phyloP scores from a whole-genome alignment of 2,329 filamentous ascomycete species.

The Sclerotinia subarctica region DNA sequence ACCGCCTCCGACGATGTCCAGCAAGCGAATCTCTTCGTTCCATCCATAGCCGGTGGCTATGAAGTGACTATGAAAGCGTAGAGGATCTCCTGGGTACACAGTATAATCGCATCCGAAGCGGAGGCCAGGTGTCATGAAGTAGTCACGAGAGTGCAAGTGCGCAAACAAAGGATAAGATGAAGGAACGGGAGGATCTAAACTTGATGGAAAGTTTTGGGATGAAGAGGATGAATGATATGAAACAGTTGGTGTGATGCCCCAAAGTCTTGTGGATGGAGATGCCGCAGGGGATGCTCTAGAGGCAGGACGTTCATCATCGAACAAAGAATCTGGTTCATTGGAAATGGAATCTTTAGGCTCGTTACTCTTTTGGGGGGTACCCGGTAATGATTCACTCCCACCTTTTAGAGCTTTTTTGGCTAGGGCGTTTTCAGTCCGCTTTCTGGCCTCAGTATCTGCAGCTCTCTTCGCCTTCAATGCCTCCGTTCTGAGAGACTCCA shows the following conservation, averaged over 20 bases:
- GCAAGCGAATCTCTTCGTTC: constrained; percentile 79
- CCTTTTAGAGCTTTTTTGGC: constrained; percentile 33
- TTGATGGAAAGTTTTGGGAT: constrained; percentile 29
- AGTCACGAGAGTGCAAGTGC: constrained; percentile 73
- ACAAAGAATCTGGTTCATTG: constrained; percentile 28
- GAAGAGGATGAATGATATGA: constrained; percentile 42
- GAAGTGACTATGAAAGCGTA: constrained; percentile 95
- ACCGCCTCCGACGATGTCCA: constrained; percentile 83
- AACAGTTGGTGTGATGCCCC: constrained; percentile 45
- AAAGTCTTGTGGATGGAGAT: constrained; percentile 25
- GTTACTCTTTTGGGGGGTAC: constrained; percentile 15
- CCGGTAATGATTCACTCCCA: constrained; percentile 20
- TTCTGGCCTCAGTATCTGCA: constrained; percentile 33
- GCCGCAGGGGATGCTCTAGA: constrained; percentile 35
- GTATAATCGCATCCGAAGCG: constrained; percentile 94
- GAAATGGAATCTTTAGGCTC: constrained; percentile 2
- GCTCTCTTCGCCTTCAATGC: constrained; percentile 48
- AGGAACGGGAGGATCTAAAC: constrained; percentile 42
- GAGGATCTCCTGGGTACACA: constrained; percentile 90
- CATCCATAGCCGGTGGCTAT: constrained; percentile 80
- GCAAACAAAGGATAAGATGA: constrained; percentile 72
- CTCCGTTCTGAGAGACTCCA: constrained; percentile 49
- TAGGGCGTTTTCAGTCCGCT: constrained; percentile 32
- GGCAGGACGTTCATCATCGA: constrained; percentile 39
- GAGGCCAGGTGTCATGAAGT: constrained; percentile 86